Evolutionary conservation across 768 basidiomycete genomes (phyloP).

Genomic region (Mrakia gelida): DNA sequence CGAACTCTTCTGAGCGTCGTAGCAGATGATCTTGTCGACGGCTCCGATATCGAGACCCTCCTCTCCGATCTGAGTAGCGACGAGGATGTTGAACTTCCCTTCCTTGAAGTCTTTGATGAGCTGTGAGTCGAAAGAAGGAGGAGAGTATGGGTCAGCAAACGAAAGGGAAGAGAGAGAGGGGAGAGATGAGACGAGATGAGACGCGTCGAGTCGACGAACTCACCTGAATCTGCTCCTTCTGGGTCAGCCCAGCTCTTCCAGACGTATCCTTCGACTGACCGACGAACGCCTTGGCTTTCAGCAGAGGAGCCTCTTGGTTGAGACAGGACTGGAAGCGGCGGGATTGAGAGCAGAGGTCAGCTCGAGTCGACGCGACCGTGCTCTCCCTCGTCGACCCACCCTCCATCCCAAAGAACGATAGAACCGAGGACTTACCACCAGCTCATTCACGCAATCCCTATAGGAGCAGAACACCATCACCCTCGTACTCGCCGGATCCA

Average conservation of each 20-base stretch:
- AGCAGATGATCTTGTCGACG: slow-evolving; percentile 91
- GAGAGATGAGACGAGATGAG: neutral
- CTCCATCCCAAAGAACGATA: neutral
- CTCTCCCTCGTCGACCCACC: too few species aligned
- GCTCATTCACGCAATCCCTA: slow-evolving; percentile 83
- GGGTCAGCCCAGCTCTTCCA: slow-evolving; percentile 71
- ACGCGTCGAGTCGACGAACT: slow-evolving; percentile 32
- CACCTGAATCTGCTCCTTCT: slow-evolving; percentile 88
- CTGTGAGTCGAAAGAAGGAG: slow-evolving; percentile 47
- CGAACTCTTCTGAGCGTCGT: slow-evolving; percentile 92
- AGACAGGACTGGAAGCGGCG: slow-evolving; percentile 43
- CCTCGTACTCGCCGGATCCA: slow-evolving; percentile 50
- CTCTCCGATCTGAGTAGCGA: slow-evolving; percentile 94
- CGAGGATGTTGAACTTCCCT: slow-evolving; percentile 84
- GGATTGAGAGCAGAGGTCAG: neutral
- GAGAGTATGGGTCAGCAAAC: slow-evolving; percentile 9
- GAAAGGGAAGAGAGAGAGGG: neutral
- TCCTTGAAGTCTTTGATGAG: slow-evolving; percentile 79
- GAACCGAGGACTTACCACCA: slow-evolving; percentile 52
- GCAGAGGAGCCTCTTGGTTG: slow-evolving; percentile 67
- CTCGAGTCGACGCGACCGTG: neutral
- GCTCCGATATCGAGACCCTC: slow-evolving; percentile 98
- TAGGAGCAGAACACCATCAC: slow-evolving; percentile 95
- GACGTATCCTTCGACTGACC: slow-evolving; percentile 86
- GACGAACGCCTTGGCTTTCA: slow-evolving; percentile 79